These are phyloP conservation scores for Yamadazyma friedrichii DNA, from an alignment of 1,139 yeast genomes.

Conservation along the genomic window DNA sequence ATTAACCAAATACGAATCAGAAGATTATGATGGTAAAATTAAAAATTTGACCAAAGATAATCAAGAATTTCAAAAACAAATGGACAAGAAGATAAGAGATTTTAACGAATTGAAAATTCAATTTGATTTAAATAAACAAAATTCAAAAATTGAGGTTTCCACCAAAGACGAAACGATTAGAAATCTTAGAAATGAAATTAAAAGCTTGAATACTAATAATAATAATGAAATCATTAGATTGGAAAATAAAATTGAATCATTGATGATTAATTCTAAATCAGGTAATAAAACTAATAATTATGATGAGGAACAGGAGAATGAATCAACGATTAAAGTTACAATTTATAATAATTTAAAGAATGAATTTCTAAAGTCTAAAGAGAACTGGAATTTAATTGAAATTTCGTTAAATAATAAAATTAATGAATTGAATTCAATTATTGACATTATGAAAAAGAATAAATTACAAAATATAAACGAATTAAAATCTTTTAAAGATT, in stretches of 20 bases:
- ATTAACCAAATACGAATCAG: constrained; percentile 14
- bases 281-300: constrained; percentile 2
- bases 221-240: constrained; percentile 47
- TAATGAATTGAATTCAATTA: constrained; percentile 38
- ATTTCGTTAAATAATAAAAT: constrained; percentile 48
- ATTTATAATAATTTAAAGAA: constrained; percentile 57
- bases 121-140: constrained; percentile 39
- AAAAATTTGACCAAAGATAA: constrained; percentile 38
- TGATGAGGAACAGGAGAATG: constrained; percentile 9
- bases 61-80: constrained; percentile 34
- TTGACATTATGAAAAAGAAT: constrained; percentile 34
- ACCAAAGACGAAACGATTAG: constrained; percentile 27
- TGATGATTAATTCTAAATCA: constrained; percentile 22
- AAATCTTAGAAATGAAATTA: constrained; percentile 27
- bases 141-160: constrained; percentile 32
- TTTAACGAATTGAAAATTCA: constrained; percentile 41
- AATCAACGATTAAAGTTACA: neutral
- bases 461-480: constrained; percentile 32
- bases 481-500: constrained; percentile 23
- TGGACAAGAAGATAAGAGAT: constrained; percentile 39
- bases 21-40: constrained; percentile 19
- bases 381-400: constrained; percentile 67
- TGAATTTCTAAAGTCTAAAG: constrained; percentile 65
- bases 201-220: constrained; percentile 33
- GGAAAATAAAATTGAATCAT: constrained; percentile 47